Evolutionary conservation across 2,329 filamentous ascomycete genomes (phyloP).

Genomic region (Ceratocystis albifundus): DNA sequence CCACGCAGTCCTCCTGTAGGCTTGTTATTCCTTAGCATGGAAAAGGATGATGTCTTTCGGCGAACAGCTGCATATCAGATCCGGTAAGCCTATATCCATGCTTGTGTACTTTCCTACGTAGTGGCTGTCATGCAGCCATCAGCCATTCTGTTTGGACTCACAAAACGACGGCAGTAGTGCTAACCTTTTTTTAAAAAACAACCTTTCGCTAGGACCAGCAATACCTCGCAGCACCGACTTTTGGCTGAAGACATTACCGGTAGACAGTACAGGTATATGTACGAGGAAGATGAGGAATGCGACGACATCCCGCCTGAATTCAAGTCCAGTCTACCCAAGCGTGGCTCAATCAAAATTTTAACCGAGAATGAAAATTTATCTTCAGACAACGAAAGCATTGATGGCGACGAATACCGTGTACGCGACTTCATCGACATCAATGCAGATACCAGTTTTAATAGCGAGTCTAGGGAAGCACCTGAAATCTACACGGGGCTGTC

Average conservation of each 20-base stretch:
- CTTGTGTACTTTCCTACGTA: too few species aligned
- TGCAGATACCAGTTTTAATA: not conserved
- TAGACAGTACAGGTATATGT: not conserved
- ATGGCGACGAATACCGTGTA: conserved; percentile 29
- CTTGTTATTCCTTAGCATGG: conserved; percentile 85
- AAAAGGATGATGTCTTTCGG: conserved; percentile 59
- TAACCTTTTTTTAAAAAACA: not conserved
- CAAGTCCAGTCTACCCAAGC: conserved; percentile 36
- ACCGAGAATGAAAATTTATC: conserved; percentile 26
- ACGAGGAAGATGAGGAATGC: conserved; percentile 33
- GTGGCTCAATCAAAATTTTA: conserved; percentile 42
- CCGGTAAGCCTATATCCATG: conserved; percentile 39
- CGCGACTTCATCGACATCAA: conserved; percentile 20
- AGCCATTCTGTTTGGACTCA: conserved; percentile 22
- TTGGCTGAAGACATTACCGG: not conserved
- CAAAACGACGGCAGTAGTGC: not conserved
- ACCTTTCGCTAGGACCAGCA: not conserved
- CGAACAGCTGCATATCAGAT: conserved; percentile 67
- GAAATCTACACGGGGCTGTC: not conserved
- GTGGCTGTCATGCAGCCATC: conserved; percentile 14
- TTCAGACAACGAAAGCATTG: conserved; percentile 47
- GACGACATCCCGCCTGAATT: conserved; percentile 39
- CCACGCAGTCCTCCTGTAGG: conserved; percentile 39
- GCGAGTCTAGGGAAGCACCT: not conserved
- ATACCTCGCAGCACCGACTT: not conserved